Conservation (phyloP, 352 stramenopile genomes). For the Phytophthora brassicae region DNA sequence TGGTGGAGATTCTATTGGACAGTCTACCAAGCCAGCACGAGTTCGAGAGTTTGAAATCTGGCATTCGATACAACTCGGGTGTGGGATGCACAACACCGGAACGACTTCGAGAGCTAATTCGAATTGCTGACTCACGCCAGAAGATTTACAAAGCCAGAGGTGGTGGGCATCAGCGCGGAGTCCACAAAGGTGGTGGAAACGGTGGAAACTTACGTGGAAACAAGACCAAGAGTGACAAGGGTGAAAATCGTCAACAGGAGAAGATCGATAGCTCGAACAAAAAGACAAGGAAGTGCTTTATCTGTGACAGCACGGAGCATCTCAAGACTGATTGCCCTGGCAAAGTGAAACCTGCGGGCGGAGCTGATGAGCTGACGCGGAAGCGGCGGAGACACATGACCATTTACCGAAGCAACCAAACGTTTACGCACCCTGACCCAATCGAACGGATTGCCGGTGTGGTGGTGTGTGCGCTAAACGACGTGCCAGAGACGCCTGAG, state of each 20-base stretch:
- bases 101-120: not conserved
- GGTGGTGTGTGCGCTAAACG: too few species aligned
- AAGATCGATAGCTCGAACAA: not conserved
- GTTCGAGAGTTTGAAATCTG: not conserved
- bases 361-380: not conserved
- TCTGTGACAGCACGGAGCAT: constrained; percentile 3
- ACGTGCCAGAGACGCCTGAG: too few species aligned
- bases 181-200: not conserved
- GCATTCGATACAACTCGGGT: not conserved
- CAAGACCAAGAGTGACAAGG: not conserved
- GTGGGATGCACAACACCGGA: not conserved
- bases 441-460: too few species aligned
- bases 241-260: not conserved
- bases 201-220: not conserved
- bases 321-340: constrained; percentile 3
- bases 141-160: too few species aligned
- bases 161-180: too few species aligned
- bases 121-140: too few species aligned
- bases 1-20: not conserved
- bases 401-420: not conserved
- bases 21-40: constrained; percentile 1
- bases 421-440: too few species aligned
- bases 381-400: not conserved
- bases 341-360: not conserved
- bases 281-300: not conserved